phyloP scores from a whole-genome alignment of 495 filamentous ascomycete species.

The Aspergillus panamensis region DNA sequence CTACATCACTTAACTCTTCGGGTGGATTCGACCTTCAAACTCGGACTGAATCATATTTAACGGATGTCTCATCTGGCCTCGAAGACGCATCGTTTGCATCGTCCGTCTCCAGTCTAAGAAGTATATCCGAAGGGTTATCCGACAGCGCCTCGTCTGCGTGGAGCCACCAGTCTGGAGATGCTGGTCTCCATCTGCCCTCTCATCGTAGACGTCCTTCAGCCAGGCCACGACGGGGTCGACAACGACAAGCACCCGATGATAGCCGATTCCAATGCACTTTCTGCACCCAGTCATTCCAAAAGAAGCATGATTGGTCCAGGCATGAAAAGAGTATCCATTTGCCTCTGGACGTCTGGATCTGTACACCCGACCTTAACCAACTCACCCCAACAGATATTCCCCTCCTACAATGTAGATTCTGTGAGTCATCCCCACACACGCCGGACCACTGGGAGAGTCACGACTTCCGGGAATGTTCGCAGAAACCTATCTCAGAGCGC shows the following conservation, averaged over 20 bases:
- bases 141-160: conserved; percentile 36
- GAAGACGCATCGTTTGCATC: conserved; percentile 9
- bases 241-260: conserved; percentile 43
- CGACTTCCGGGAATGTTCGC: conserved; percentile 66
- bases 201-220: conserved; percentile 11
- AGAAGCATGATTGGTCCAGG: conserved; percentile 80
- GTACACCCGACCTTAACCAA: conserved; percentile 27
- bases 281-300: conserved; percentile 75
- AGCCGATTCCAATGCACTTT: conserved; percentile 73
- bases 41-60: neutral
- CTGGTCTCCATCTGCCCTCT: conserved; percentile 1
- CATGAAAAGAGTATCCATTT: conserved; percentile 81
- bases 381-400: conserved; percentile 13
- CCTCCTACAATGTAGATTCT: conserved; percentile 57
- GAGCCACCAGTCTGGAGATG: conserved; percentile 48
- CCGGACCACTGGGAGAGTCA: conserved; percentile 64
- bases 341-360: conserved; percentile 75
- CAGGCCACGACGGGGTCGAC: conserved; percentile 34
- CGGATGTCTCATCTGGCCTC: conserved; percentile 3
- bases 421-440: conserved; percentile 54
- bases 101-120: conserved; percentile 28
- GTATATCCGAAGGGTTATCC: conserved; percentile 34
- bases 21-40: neutral
- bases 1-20: conserved; percentile 21
- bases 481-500: conserved; percentile 59